These are phyloP conservation scores for Colletotrichum liriopes DNA, from an alignment of 2,329 filamentous ascomycete genomes.

Conservation along the genomic window DNA sequence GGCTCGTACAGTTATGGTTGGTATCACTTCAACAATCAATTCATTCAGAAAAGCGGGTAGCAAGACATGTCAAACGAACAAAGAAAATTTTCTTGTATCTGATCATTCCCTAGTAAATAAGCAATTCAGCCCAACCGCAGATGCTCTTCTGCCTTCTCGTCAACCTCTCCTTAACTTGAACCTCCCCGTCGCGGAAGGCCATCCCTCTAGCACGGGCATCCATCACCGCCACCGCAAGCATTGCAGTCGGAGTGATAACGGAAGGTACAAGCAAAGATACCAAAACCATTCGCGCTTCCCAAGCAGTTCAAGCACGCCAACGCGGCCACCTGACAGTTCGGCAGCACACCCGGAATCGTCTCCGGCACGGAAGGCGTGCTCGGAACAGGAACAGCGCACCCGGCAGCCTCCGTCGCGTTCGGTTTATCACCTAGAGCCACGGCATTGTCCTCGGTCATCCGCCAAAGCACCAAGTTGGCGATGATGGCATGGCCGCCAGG, in stretches of 20 bases:
- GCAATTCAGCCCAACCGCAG: background rate
- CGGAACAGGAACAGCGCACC: background rate
- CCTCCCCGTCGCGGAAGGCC: too few relatives aligned
- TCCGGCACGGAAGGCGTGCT: background rate
- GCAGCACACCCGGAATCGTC: background rate
- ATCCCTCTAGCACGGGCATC: background rate
- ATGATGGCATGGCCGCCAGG: constrained; percentile 8
- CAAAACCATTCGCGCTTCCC: background rate
- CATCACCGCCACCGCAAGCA: background rate
- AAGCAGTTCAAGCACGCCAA: background rate
- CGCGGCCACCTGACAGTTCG: background rate
- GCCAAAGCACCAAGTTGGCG: background rate
- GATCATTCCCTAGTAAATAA: background rate
- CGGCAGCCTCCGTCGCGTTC: background rate
- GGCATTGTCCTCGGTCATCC: background rate
- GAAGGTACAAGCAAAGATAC: background rate
- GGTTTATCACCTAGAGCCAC: background rate
- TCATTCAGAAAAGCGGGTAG: background rate
- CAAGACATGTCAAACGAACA: background rate
- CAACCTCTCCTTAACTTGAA: too few relatives aligned
- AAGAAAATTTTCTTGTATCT: background rate
- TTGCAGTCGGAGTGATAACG: constrained; percentile 4
- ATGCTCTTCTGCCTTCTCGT: background rate
- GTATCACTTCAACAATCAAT: background rate
- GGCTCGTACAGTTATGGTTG: too few relatives aligned